Evolutionary conservation across 2,329 filamentous ascomycete species (phyloP).

Genomic region (Sphaerostilbella broomeana): DNA sequence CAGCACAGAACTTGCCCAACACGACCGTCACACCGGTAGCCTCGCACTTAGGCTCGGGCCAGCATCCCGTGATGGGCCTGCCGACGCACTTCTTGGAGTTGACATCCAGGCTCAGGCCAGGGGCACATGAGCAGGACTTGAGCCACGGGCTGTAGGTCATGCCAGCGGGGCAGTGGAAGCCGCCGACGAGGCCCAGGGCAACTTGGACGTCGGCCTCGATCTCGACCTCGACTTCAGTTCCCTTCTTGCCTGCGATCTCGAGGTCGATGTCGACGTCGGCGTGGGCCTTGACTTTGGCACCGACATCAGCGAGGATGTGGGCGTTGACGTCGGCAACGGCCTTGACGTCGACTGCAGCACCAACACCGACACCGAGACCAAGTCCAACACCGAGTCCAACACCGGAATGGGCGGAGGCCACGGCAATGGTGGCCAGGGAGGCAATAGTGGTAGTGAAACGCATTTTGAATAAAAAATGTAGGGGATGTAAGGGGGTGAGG

Average conservation of each 20-base stretch:
- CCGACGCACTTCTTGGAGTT: conserved; percentile 23
- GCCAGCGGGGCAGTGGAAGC: conserved; percentile 27
- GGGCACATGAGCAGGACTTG: conserved; percentile 37
- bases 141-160: conserved; percentile 34
- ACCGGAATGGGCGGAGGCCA: conserved; percentile 15
- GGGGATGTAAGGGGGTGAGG: background rate
- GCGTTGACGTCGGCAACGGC: conserved; percentile 15
- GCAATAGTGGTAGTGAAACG: conserved; percentile 25
- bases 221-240: conserved; percentile 3
- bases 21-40: conserved; percentile 22
- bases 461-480: conserved; percentile 20
- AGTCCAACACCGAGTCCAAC: conserved; percentile 3
- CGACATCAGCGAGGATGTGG: too few relatives aligned
- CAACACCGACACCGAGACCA: conserved; percentile 12
- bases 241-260: conserved; percentile 14
- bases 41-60: conserved; percentile 26
- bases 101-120: conserved; percentile 35
- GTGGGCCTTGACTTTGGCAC: conserved; percentile 6
- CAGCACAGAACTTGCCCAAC: conserved; percentile 29
- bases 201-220: background rate
- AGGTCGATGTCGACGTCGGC: conserved; percentile 14
- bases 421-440: conserved; percentile 19
- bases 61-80: conserved; percentile 22
- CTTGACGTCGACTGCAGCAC: conserved; percentile 7
- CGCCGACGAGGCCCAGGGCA: conserved; percentile 5